These are phyloP conservation scores for Tulasnella sp. DNA, from an alignment of 768 basidiomycete species.

Conservation along the genomic window DNA sequence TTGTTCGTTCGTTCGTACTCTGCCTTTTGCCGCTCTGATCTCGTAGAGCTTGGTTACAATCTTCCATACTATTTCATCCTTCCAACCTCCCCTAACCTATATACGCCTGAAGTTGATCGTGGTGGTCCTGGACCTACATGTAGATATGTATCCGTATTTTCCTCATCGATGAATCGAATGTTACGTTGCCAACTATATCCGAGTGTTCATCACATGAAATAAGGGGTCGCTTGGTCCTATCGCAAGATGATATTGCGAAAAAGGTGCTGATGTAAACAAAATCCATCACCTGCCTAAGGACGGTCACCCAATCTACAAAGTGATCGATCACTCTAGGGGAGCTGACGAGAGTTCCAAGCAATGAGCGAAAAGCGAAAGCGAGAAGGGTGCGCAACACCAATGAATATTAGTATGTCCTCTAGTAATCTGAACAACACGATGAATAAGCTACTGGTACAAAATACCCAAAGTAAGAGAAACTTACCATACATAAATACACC, in stretches of 20 bases:
- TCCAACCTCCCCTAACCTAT: not conserved
- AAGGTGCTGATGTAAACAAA: not conserved
- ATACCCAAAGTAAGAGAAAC: not conserved
- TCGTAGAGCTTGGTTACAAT: conserved; percentile 5
- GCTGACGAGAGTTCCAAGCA: not conserved
- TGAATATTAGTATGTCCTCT: conserved; percentile 1
- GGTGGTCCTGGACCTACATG: conserved; percentile 4
- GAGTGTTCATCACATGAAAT: not conserved
- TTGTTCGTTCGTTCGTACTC: conserved; percentile 4
- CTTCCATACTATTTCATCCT: not conserved
- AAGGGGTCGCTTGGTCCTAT: not conserved
- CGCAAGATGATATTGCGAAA: not conserved
- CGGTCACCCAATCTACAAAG: too few relatives aligned
- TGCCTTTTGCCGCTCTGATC: not conserved
- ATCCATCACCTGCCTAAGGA: not conserved
- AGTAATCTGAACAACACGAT: not conserved
- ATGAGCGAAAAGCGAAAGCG: not conserved
- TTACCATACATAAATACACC: conserved; percentile 10
- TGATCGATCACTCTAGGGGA: not conserved
- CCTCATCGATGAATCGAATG: not conserved
- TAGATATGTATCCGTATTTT: conserved; percentile 18
- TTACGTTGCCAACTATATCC: conserved; percentile 4
- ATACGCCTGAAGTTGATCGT: not conserved
- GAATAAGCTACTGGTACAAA: not conserved
- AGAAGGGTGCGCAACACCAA: not conserved